Conservation (phyloP, 2,329 filamentous ascomycete species). For the Colletotrichum musicola region DNA sequence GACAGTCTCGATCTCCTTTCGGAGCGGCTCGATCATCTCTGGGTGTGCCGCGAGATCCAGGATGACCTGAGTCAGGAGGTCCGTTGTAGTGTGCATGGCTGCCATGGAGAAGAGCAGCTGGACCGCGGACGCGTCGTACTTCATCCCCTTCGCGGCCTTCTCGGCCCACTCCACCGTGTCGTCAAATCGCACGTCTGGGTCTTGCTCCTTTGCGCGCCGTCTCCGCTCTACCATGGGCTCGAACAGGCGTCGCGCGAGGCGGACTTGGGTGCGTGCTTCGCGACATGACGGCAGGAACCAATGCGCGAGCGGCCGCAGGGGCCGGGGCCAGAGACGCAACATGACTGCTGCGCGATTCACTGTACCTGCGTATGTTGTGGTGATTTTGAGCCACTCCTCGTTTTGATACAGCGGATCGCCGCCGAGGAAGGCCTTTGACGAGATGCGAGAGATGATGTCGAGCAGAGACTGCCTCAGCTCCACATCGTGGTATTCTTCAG, state of each 20-base stretch:
- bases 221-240: constrained; percentile 48
- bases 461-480: constrained; percentile 13
- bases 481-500: constrained; percentile 42
- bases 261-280: constrained; percentile 52
- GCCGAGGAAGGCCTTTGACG: constrained; percentile 63
- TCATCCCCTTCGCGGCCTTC: constrained; percentile 59
- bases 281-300: constrained; percentile 56
- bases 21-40: constrained; percentile 54
- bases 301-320: constrained; percentile 56
- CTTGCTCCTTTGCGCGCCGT: constrained; percentile 39
- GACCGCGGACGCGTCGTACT: constrained; percentile 75
- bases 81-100: constrained; percentile 58
- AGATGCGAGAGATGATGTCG: constrained; percentile 60
- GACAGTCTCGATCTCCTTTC: constrained; percentile 55
- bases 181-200: constrained; percentile 40
- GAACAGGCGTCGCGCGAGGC: constrained; percentile 52
- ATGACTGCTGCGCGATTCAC: constrained; percentile 50
- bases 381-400: constrained; percentile 59
- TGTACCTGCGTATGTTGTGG: constrained; percentile 56
- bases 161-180: constrained; percentile 60
- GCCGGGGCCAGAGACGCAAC: constrained; percentile 55
- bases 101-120: constrained; percentile 82
- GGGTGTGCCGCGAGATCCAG: constrained; percentile 54
- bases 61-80: constrained; percentile 52
- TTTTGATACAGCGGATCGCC: constrained; percentile 56